Evolutionary conservation across 257 asterid species (phyloP).

Genomic region (Leonotis leonurus): DNA sequence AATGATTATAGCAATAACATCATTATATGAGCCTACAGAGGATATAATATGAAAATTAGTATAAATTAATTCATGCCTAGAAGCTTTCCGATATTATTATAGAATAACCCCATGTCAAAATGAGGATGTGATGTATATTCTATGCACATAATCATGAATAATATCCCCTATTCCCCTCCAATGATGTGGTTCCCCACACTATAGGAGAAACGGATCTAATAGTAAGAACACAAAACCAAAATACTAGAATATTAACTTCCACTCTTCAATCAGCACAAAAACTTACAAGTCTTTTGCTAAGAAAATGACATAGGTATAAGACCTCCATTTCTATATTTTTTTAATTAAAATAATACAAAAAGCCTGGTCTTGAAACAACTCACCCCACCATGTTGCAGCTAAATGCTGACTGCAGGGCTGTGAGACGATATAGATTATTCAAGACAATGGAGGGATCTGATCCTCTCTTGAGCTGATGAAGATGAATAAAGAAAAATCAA

Average conservation of each 20-base stretch:
- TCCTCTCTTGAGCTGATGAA: slow-evolving; percentile 83
- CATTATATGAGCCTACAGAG: not conserved
- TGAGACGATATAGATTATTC: slow-evolving; percentile 83
- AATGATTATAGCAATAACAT: not conserved
- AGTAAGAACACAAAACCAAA: not conserved
- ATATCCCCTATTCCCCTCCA: not conserved
- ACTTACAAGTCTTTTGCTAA: not conserved
- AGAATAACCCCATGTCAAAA: not conserved
- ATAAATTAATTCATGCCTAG: not conserved
- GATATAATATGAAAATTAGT: not conserved
- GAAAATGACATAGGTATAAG: slow-evolving; percentile 1
- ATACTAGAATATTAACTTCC: not conserved
- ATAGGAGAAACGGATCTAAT: not conserved
- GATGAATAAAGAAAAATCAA: slow-evolving; percentile 10
- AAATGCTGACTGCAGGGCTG: slow-evolving; percentile 82
- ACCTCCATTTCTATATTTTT: not conserved
- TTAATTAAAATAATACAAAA: not conserved
- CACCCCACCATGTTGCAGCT: slow-evolving; percentile 99
- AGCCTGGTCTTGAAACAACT: slow-evolving; percentile 26
- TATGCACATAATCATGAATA: not conserved
- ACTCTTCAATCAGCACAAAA: not conserved
- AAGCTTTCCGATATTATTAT: not conserved
- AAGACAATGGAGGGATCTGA: slow-evolving; percentile 77
- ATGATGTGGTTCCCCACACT: not conserved
- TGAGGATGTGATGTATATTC: not conserved